phyloP scores from a whole-genome alignment of 148 eudicot species.

The Cornus florida region DNA sequence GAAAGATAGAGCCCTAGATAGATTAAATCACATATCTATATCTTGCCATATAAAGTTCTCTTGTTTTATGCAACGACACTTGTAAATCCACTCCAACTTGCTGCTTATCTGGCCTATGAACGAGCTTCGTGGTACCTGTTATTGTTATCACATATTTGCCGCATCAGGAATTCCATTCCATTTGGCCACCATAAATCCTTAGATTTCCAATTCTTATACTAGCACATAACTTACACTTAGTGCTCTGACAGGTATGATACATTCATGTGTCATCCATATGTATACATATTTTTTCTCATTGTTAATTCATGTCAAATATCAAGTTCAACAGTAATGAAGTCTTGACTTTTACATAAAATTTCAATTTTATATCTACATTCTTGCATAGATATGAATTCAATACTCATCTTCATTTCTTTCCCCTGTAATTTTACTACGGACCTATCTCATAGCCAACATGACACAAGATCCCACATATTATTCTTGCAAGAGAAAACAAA shows the following conservation, averaged over 20 bases:
- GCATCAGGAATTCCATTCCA: too few species aligned
- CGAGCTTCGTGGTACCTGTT: too few species aligned
- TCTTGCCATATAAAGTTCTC: not conserved
- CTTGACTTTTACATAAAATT: not conserved
- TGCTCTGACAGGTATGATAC: too few species aligned
- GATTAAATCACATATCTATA: not conserved
- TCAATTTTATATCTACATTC: not conserved
- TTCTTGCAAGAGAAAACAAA: not conserved
- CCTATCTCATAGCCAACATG: not conserved
- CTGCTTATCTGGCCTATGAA: too few species aligned
- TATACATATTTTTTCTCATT: too few species aligned
- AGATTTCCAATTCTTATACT: too few species aligned
- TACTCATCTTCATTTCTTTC: not conserved
- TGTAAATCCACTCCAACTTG: too few species aligned
- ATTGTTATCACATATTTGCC: too few species aligned
- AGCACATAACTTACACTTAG: too few species aligned
- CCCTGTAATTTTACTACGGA: not conserved
- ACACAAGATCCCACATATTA: not conserved
- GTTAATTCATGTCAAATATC: not conserved
- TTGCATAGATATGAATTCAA: not conserved
- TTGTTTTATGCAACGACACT: too few species aligned
- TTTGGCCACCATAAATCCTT: too few species aligned
- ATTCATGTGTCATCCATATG: too few species aligned
- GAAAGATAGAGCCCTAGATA: not conserved
- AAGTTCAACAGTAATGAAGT: not conserved